These are phyloP conservation scores for Phragmites australis DNA, from an alignment of 176 grass and related monocot species.

Conservation along the genomic window DNA sequence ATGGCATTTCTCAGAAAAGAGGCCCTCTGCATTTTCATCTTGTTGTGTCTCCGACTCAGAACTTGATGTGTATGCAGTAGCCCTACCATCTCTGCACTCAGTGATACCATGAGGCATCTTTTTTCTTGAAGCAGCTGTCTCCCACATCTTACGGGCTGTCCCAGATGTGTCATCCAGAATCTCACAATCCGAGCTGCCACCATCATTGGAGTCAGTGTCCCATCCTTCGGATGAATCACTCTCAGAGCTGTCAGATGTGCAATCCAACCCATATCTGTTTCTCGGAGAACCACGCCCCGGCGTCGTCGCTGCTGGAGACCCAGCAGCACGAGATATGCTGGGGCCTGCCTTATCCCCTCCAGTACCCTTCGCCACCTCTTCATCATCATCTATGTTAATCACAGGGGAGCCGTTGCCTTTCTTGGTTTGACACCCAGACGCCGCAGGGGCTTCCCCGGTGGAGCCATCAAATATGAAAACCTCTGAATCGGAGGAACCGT, in stretches of 20 bases:
- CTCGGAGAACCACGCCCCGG: constrained; percentile 32
- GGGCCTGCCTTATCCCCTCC: constrained; percentile 24
- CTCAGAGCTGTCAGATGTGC: constrained; percentile 42
- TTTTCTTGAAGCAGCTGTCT: constrained; percentile 71
- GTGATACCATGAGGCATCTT: constrained; percentile 25
- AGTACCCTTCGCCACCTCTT: constrained; percentile 31
- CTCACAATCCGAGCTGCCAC: constrained; percentile 72
- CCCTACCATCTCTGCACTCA: constrained; percentile 14
- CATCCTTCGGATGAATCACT: constrained; percentile 42
- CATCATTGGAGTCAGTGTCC: constrained; percentile 23
- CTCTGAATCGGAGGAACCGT: neutral
- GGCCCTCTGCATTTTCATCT: neutral
- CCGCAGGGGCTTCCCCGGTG: neutral
- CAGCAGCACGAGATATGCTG: neutral
- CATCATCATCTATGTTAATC: constrained; percentile 83
- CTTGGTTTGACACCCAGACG: constrained; percentile 31
- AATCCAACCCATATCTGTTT: constrained; percentile 60
- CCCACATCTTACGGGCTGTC: constrained; percentile 62
- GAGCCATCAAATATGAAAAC: constrained; percentile 50
- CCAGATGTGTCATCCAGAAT: constrained; percentile 62
- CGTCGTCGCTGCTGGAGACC: neutral
- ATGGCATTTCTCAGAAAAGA: constrained; percentile 3
- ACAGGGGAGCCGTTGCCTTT: constrained; percentile 42
- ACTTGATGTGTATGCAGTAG: constrained; percentile 43
- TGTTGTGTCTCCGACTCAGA: constrained; percentile 32